A percentile compares a stretch with the other conserved stretches of the same genome.
These are phyloP conservation scores for Raddia distichophylla DNA, from an alignment of 176 grass and related monocot genomes.

Conservation along the genomic window DNA sequence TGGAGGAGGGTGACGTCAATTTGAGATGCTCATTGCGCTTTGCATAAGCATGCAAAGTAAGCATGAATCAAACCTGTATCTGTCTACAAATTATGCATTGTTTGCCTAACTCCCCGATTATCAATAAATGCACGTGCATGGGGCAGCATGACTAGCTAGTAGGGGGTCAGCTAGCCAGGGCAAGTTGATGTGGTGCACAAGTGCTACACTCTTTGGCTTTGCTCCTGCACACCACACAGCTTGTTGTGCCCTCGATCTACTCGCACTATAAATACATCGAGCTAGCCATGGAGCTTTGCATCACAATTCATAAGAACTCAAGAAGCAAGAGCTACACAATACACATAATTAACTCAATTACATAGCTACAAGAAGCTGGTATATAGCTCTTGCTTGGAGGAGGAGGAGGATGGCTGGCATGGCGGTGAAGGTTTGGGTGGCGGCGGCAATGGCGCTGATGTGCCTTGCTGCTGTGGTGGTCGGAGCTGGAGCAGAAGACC, in stretches of 20 bases:
- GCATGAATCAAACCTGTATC: background rate
- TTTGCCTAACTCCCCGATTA: conserved; percentile 22
- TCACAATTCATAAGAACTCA: background rate
- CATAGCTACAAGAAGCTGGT: background rate
- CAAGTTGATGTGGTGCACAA: conserved; percentile 23
- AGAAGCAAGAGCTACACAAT: background rate
- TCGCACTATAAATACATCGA: conserved; percentile 46
- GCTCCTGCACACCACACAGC: background rate
- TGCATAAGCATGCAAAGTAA: background rate
- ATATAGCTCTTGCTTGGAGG: background rate
- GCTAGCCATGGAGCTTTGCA: conserved; percentile 17
- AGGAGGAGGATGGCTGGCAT: conserved; percentile 9
- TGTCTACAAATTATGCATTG: background rate
- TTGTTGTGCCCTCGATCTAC: background rate
- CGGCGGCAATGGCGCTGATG: conserved; percentile 22
- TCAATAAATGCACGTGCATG: conserved; percentile 10
- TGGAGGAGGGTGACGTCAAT: background rate
- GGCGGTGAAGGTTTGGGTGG: conserved; percentile 30
- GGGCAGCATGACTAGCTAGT: background rate
- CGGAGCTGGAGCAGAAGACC: background rate
- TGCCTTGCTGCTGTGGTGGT: conserved; percentile 15
- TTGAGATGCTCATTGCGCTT: background rate
- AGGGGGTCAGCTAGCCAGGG: background rate
- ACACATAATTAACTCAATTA: background rate
- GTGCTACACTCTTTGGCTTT: conserved; percentile 21